phyloP scores from a whole-genome alignment of 129 eudicot species.

The Tagetes erecta region DNA sequence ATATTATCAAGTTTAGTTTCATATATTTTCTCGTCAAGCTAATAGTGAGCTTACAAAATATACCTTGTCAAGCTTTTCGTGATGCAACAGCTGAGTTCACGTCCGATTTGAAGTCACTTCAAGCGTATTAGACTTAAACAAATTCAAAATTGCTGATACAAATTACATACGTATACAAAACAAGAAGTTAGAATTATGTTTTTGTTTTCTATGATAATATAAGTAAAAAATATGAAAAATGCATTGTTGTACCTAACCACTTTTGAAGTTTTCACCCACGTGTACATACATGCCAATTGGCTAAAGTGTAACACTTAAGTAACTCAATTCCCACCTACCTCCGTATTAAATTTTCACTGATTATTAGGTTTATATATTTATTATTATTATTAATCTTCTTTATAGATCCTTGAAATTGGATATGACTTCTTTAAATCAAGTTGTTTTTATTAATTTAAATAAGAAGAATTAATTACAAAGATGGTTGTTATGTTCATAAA shows the following conservation, averaged over 20 bases:
- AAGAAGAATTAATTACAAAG: not conserved
- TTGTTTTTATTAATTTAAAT: not conserved
- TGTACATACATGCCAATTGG: slow-evolving; percentile 21
- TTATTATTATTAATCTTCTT: not conserved
- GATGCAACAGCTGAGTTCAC: no score
- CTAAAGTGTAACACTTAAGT: slow-evolving; percentile 20
- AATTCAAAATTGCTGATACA: no score
- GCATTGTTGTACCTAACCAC: slow-evolving; percentile 18
- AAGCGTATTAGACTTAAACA: no score
- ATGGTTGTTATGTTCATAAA: not conserved
- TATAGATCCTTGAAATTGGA: not conserved
- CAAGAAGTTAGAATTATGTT: not conserved
- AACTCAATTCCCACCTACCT: slow-evolving; percentile 25
- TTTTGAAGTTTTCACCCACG: slow-evolving; percentile 17
- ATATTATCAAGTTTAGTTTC: no score
- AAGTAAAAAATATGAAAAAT: not conserved
- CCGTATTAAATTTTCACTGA: not conserved
- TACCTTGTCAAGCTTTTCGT: no score
- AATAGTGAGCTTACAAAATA: no score
- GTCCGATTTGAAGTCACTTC: no score
- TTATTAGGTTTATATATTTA: not conserved
- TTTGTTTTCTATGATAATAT: no score
- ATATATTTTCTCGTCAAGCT: no score
- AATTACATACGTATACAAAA: not conserved
- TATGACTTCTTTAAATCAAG: not conserved